Percentiles rank a stretch among this genome's conserved stretches.
Evolutionary conservation across 2,329 filamentous ascomycete species (phyloP).

Genomic region (Nemania serpens): DNA sequence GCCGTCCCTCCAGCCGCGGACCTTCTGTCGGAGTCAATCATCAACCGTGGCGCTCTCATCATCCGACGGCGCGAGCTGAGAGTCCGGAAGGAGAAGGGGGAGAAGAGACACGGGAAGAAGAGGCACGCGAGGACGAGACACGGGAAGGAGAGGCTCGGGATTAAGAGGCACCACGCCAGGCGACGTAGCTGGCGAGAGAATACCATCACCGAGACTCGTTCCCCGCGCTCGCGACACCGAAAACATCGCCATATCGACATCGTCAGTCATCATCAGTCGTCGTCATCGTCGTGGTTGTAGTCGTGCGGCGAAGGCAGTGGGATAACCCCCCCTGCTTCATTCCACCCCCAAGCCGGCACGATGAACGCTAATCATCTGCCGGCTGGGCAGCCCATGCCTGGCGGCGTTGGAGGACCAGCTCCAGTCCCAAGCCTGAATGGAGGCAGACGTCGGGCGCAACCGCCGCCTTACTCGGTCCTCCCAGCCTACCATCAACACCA

Average conservation of each 20-base stretch:
- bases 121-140: not conserved
- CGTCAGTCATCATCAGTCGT: not conserved
- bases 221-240: constrained; percentile 1
- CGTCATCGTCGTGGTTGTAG: no score
- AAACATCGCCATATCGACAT: not conserved
- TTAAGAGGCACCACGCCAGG: not conserved
- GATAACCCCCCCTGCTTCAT: constrained; percentile 41
- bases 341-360: constrained; percentile 68
- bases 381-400: constrained; percentile 70
- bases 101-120: not conserved
- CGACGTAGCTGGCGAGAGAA: constrained; percentile 5
- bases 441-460: constrained; percentile 44
- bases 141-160: not conserved
- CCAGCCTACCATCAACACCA: constrained; percentile 44
- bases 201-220: constrained; percentile 5
- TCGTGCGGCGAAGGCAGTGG: constrained; percentile 33
- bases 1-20: constrained; percentile 23
- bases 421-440: constrained; percentile 37
- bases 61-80: constrained; percentile 20
- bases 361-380: constrained; percentile 79
- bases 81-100: not conserved
- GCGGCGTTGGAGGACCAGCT: constrained; percentile 37
- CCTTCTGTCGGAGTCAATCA: constrained; percentile 34
- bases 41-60: constrained; percentile 24
- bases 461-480: constrained; percentile 45